phyloP scores from a whole-genome alignment of 2,329 filamentous ascomycete species.

The Aureobasidium subglaciale region DNA sequence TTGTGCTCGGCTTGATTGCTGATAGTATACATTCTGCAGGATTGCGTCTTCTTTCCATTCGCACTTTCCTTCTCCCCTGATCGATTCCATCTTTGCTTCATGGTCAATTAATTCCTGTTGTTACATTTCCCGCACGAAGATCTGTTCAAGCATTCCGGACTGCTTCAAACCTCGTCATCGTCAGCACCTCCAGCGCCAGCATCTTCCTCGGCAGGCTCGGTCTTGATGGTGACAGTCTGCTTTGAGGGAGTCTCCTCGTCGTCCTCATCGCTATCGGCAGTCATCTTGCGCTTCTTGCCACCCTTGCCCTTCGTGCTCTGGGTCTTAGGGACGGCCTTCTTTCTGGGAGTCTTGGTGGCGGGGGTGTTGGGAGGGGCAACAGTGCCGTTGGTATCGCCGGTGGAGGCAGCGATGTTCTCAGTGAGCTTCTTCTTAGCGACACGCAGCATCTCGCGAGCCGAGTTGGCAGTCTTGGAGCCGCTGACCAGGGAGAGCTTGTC shows the following conservation, averaged over 20 bases:
- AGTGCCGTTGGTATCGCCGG: neutral
- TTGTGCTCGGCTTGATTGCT: no score
- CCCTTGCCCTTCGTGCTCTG: neutral
- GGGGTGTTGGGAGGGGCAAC: neutral
- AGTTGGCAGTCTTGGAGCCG: slow-evolving; percentile 22
- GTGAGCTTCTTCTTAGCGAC: slow-evolving; percentile 29
- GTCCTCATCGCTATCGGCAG: slow-evolving; percentile 1
- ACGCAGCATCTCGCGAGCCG: slow-evolving; percentile 28
- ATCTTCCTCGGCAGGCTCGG: neutral
- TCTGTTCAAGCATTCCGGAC: no score
- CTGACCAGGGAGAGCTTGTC: slow-evolving; percentile 26
- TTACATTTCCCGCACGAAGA: no score
- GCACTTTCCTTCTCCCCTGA: neutral
- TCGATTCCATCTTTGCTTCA: neutral
- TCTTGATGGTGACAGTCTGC: slow-evolving; percentile 1
- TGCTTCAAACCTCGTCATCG: slow-evolving; percentile 1
- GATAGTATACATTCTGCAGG: neutral
- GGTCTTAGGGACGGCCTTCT: slow-evolving; percentile 2
- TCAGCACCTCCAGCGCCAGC: neutral
- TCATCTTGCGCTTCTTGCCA: slow-evolving; percentile 12
- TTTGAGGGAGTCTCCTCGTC: neutral
- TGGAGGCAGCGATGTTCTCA: neutral
- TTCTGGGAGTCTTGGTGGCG: neutral
- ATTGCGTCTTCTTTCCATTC: neutral
- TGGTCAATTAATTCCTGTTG: neutral